Percentiles rank a stretch among this genome's conserved stretches.
These are phyloP conservation scores for Coemansia sp. DNA, from an alignment of 192 early-diverging fungal species.

Conservation along the genomic window DNA sequence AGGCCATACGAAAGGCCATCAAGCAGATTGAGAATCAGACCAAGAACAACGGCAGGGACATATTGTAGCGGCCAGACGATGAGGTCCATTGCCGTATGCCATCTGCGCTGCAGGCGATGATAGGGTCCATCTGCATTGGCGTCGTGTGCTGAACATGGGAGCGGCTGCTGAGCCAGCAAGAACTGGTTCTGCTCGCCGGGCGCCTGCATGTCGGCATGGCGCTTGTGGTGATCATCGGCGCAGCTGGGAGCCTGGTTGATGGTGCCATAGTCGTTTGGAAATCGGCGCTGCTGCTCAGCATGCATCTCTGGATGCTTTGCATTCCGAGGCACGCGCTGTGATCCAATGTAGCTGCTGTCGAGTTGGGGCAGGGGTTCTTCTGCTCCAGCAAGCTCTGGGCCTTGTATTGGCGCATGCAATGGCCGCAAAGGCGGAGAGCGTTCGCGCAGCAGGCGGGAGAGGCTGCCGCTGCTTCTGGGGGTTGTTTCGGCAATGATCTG, in stretches of 20 bases:
- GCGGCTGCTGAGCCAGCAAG: conserved; percentile 10
- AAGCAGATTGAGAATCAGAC: conserved; percentile 86
- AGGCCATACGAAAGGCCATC: conserved; percentile 89
- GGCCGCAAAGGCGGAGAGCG: conserved; percentile 20
- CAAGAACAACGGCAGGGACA: conserved; percentile 88
- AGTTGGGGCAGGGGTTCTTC: conserved; percentile 21
- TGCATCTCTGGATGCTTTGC: conserved; percentile 23
- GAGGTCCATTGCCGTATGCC: conserved; percentile 19
- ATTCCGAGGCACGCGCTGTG: conserved; percentile 45
- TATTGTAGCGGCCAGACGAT: conserved; percentile 59
- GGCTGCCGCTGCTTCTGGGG: conserved; percentile 16
- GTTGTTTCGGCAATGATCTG: conserved; percentile 34
- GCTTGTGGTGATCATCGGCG: conserved; percentile 2
- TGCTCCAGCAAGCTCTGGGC: not conserved
- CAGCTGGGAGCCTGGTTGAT: not conserved
- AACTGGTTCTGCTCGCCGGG: conserved; percentile 17
- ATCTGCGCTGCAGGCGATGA: conserved; percentile 30
- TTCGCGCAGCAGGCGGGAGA: conserved; percentile 45
- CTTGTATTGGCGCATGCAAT: not conserved
- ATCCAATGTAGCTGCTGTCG: conserved; percentile 23
- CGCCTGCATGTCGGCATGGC: conserved; percentile 6
- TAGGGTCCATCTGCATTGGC: conserved; percentile 8
- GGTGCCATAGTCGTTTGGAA: conserved; percentile 15
- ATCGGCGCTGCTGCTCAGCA: not conserved
- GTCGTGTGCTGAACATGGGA: not conserved